Base-by-base conservation (phyloP, 192 early-diverging fungal genomes). In the Geosiphon pyriformis region DNA sequence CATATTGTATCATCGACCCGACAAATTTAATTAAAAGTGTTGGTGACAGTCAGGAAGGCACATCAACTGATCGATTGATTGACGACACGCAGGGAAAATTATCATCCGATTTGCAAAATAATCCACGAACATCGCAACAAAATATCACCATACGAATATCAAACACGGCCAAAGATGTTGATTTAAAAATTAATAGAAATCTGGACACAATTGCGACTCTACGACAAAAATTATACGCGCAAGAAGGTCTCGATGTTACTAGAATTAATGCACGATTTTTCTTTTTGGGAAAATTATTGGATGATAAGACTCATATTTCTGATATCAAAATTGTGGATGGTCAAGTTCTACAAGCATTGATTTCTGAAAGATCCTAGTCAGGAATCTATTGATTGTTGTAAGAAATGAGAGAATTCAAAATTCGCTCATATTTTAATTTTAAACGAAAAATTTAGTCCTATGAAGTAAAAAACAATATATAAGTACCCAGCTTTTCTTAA, bases 1-100 rank as follows among this genome's bases (percentile, higher is more conserved):
- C 74, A 31, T 90, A 81, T 70, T 92, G 90, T 61, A 42, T 91
- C 23, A 73, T 76, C 7, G 67, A 71, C 51, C 85, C 88, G 3
- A 61, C 72, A 20, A 90, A 90, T 62, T 66, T 89, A 1, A 55
- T 75, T 1, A 68, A 23, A 27, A 23, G 54, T 32, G 52, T 23
- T 25, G 49, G 20, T 7, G 74, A 63, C 35, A 56, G 67, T 59
- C 2, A 26, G 17, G 23, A 15, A 22, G 10, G 27, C 22, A 42
- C 33, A 27, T 15, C 51, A 26, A 10, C 50, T 31, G 22, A 73
- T n/a, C 46, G 8, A 23, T 23, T 0, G 0, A 23, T 55, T 23
- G 37, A 70, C 56, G 34, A 67, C 23, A 31, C 27, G 22, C 23
- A 57, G 34, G 10, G 1, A 7, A 65, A 65, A 54, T 65, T 53